These are phyloP conservation scores for Magnaporthiopsis incrustans DNA, from an alignment of 2,329 filamentous ascomycete species.

Conservation along the genomic window DNA sequence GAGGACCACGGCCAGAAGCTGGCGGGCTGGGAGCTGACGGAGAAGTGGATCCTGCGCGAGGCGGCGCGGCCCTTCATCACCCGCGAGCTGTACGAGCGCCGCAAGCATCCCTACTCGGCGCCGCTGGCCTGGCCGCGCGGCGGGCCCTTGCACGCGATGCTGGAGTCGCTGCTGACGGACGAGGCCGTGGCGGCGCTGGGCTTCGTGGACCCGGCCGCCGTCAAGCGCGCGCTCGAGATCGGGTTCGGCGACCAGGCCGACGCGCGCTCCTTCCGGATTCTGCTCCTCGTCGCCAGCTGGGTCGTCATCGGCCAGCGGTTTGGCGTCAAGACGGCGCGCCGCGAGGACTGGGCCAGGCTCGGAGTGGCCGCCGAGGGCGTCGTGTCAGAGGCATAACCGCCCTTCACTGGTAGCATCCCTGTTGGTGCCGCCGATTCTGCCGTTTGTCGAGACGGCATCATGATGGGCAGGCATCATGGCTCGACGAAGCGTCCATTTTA, in stretches of 20 bases:
- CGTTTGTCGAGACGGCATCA: neutral
- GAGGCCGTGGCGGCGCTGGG: conserved; percentile 29
- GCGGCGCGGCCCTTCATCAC: conserved; percentile 42
- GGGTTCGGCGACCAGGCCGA: conserved; percentile 31
- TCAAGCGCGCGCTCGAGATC: conserved; percentile 24
- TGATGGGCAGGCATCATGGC: no score
- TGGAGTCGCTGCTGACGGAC: conserved; percentile 23
- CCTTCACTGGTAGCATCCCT: neutral
- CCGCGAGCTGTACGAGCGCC: conserved; percentile 39
- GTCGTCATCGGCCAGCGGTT: conserved; percentile 35
- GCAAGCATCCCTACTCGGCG: conserved; percentile 42
- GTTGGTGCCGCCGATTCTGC: neutral
- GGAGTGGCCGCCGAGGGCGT: neutral
- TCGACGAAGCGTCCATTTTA: no score
- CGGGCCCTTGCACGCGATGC: conserved; percentile 33
- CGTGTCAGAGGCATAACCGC: no score
- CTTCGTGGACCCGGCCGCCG: conserved; percentile 29
- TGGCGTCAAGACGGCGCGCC: conserved; percentile 27
- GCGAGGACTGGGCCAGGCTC: neutral
- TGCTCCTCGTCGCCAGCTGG: conserved; percentile 32
- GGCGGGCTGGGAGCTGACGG: conserved; percentile 21
- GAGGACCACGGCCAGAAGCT: neutral
- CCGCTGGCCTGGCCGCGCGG: conserved; percentile 30
- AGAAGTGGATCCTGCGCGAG: conserved; percentile 45
- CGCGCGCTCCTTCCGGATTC: conserved; percentile 24